A percentile compares a stretch with the other conserved stretches of the same genome.
Evolutionary conservation across 2,329 filamentous ascomycete species (phyloP).

Genomic region (Sarocladium kiliense): DNA sequence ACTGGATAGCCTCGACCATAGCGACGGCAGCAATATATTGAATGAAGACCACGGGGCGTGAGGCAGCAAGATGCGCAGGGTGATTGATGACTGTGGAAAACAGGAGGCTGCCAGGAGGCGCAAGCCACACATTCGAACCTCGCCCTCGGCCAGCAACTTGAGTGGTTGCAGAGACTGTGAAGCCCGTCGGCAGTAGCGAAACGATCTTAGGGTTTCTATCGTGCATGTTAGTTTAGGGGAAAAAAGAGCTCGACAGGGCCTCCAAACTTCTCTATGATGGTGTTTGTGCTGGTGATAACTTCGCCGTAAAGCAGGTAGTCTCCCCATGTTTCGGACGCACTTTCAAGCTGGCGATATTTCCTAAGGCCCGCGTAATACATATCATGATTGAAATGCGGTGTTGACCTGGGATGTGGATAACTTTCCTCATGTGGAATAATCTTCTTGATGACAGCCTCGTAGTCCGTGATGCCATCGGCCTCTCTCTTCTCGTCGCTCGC

Average conservation of each 20-base stretch:
- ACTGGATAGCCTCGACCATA: slow-evolving; percentile 75
- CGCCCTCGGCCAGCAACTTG: slow-evolving; percentile 86
- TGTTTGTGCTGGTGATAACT: slow-evolving; percentile 91
- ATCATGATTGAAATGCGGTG: slow-evolving; percentile 81
- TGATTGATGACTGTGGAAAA: slow-evolving; percentile 89
- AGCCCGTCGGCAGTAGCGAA: slow-evolving; percentile 72
- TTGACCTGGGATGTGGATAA: slow-evolving; percentile 66
- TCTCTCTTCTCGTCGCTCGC: slow-evolving; percentile 17
- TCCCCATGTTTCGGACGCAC: slow-evolving; percentile 65
- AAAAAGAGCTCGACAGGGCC: neutral
- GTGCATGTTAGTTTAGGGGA: neutral
- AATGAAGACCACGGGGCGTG: slow-evolving; percentile 82
- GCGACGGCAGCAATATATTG: slow-evolving; percentile 91
- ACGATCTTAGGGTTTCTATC: slow-evolving; percentile 71
- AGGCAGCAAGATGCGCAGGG: slow-evolving; percentile 62
- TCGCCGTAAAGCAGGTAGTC: slow-evolving; percentile 79
- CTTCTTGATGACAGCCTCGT: slow-evolving; percentile 66
- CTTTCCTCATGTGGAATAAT: slow-evolving; percentile 66
- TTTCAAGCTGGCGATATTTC: slow-evolving; percentile 54
- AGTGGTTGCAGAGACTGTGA: slow-evolving; percentile 80
- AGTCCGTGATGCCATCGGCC: slow-evolving; percentile 64
- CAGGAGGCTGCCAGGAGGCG: slow-evolving; percentile 78
- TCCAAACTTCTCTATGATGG: slow-evolving; percentile 76
- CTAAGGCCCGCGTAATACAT: slow-evolving; percentile 69
- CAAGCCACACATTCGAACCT: slow-evolving; percentile 91